Base-by-base conservation (phyloP, 441 rosid species). In the Erysimum cheiri region DNA sequence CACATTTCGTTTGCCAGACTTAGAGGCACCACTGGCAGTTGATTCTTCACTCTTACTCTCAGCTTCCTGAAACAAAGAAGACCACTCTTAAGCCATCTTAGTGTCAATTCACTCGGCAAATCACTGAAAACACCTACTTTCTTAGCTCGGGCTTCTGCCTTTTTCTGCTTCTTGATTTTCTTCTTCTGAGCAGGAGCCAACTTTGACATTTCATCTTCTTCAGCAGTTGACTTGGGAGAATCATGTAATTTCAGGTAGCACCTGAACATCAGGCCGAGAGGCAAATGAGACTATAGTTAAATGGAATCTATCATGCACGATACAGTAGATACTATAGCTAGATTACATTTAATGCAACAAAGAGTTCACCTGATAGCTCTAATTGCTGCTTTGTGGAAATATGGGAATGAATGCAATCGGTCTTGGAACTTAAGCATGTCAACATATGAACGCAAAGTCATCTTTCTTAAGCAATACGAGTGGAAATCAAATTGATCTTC, bases 401-500 rank as follows among this genome's bases (percentile, higher is more conserved):
- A 96, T 41, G 87, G 76, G 82, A 93, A 90, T 33, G 99, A 85
- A 77, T 96, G 99, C 80, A 96, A 81, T 60, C 92, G 86, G 76
- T 96, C 98, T 85, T 96, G 97, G 85, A 93, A 96, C 82, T 87
- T 96, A 72, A 96, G 97, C 99, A 93, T 96, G 77, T 85, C 97
- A 71, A 96, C 96, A 74, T 96, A 96, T 10, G 98, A 87, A 62
- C 98, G 98, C 55, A 93, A 81, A 9, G 99, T 96, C 98, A 96
- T 93, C 80, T 93, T 96, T 78, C 98, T 83, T 74, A 96, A 81
- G 86, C 99, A 96, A 82, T 96, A 96, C 36, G 98, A 87, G 80
- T 96, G 99, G 79, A 96, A 96, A 78, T 96, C 99, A 77, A 96
- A 96, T 60, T 96, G 99, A 75, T 96, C 98, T 79, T 91, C 99